Conservation (phyloP, 2,329 filamentous ascomycete species). For the Coniochaeta sp. region DNA sequence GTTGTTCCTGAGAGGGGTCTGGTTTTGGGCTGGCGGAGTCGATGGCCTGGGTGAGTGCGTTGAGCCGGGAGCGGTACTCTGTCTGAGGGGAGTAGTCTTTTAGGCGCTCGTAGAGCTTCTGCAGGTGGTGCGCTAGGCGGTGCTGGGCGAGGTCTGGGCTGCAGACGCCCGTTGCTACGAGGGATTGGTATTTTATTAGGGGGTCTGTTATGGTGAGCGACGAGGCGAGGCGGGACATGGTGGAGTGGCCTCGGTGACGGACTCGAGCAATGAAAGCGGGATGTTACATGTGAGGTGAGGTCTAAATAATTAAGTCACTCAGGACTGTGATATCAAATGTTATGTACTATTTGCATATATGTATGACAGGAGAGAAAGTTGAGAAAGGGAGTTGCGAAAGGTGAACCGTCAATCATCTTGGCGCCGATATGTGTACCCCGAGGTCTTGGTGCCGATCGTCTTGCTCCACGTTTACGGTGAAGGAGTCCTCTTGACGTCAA, state of each 20-base stretch:
- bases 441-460: no score
- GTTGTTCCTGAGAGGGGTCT: conserved; percentile 19
- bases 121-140: conserved; percentile 65
- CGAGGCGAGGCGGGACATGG: background rate
- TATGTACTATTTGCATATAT: no score
- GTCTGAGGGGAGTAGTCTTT: conserved; percentile 70
- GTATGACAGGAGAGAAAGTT: no score
- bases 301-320: no score
- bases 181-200: conserved; percentile 65
- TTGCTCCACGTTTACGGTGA: background rate
- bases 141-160: conserved; percentile 65
- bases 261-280: no score
- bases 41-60: conserved; percentile 46
- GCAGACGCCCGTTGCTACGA: conserved; percentile 60
- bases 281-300: no score
- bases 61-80: conserved; percentile 61
- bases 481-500: background rate
- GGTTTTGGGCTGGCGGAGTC: conserved; percentile 23
- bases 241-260: background rate
- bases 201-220: conserved; percentile 62
- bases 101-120: conserved; percentile 66
- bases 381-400: no score
- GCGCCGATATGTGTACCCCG: no score
- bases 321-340: no score
- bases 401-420: no score